phyloP scores from a whole-genome alignment of 2,329 filamentous ascomycete genomes.

The Sporothrix schenckii region DNA sequence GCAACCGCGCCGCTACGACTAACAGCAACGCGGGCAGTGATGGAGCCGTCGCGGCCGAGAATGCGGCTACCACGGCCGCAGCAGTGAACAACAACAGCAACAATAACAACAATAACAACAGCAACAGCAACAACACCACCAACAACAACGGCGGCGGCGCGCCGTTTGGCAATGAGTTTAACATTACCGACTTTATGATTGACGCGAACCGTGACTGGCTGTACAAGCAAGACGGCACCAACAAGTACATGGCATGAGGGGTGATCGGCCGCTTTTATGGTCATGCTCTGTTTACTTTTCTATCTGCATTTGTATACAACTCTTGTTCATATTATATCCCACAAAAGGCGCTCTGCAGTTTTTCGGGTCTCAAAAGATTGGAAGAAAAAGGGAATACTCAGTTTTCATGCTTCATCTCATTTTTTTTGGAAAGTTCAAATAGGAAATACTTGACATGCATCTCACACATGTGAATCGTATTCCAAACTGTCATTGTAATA shows the following conservation, averaged over 20 bases:
- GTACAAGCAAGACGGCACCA: constrained; percentile 48
- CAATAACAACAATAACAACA: not conserved
- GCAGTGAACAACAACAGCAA: constrained; percentile 43
- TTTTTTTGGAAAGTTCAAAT: too few species aligned
- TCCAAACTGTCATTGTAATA: too few species aligned
- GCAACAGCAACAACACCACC: not conserved
- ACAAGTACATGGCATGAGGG: constrained; percentile 26
- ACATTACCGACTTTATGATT: constrained; percentile 77
- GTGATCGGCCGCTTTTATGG: not conserved
- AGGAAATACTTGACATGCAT: too few species aligned
- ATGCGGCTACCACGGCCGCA: constrained; percentile 26
- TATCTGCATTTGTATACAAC: too few species aligned
- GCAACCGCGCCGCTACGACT: not conserved
- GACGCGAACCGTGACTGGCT: constrained; percentile 75
- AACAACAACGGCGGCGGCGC: constrained; percentile 35
- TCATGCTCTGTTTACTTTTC: not conserved
- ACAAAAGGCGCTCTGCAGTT: too few species aligned
- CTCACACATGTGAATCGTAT: too few species aligned
- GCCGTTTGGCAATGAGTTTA: constrained; percentile 63
- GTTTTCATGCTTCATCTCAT: too few species aligned
- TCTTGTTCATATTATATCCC: constrained; percentile 20
- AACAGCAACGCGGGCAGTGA: not conserved
- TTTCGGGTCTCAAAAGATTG: not conserved
- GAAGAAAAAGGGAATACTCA: not conserved
- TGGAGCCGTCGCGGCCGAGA: not conserved